phyloP scores from a whole-genome alignment of 164 flowering plant species.

The Vitis cinerea region DNA sequence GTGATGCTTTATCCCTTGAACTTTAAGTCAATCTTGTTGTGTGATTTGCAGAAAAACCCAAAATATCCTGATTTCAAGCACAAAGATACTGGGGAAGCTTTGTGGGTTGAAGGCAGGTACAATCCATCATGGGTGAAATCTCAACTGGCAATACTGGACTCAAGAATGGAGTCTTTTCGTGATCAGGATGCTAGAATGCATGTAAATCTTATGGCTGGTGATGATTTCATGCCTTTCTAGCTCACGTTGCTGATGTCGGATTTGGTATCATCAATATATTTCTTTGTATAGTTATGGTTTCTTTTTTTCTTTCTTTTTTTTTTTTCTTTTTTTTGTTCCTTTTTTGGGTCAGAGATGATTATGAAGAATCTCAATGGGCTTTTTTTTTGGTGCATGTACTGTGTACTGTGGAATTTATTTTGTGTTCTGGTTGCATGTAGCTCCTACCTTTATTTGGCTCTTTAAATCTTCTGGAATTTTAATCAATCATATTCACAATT shows the following conservation, averaged over 20 bases:
- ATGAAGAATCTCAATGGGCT: no score
- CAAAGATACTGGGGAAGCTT: constrained; percentile 89
- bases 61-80: constrained; percentile 96
- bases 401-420: no score
- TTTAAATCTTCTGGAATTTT: no score
- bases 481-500: no score
- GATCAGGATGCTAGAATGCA: constrained; percentile 29
- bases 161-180: constrained; percentile 58
- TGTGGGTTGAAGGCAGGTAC: constrained; percentile 83
- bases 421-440: no score
- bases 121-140: constrained; percentile 92
- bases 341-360: neutral
- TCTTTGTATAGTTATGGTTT: constrained; percentile 5
- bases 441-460: no score
- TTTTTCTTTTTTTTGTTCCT: neutral
- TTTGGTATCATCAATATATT: neutral
- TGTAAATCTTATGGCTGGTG: constrained; percentile 26
- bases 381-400: no score
- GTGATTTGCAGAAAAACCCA: constrained; percentile 60
- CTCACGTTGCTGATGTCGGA: neutral
- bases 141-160: constrained; percentile 68
- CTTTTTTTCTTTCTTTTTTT: neutral
- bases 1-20: neutral
- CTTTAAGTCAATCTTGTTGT: constrained; percentile 1
- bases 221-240: constrained; percentile 38